phyloP scores from a whole-genome alignment of 257 asterid species.

The Cordia subcordata region DNA sequence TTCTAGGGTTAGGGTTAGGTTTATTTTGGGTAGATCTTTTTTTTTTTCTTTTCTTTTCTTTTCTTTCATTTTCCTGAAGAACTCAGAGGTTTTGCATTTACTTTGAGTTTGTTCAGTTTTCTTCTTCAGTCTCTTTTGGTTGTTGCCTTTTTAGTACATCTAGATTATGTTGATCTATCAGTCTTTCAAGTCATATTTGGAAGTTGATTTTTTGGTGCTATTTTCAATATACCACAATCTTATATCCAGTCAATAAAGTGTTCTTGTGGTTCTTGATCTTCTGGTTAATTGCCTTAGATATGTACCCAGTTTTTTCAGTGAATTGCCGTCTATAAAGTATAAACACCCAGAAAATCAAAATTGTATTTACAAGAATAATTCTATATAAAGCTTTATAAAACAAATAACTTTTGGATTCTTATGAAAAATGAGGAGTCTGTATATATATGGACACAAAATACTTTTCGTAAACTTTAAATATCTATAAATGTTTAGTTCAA shows the following conservation, averaged over 20 bases:
- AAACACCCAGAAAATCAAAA: no score
- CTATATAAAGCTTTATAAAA: no score
- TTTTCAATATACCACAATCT: background rate
- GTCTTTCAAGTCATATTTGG: background rate
- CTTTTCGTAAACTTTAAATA: no score
- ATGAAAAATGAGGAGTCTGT: no score
- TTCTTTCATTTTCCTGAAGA: background rate
- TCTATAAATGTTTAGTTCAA: no score
- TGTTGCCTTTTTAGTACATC: background rate
- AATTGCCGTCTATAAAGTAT: no score
- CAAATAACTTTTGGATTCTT: no score
- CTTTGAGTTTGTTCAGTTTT: no score
- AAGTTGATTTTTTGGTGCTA: background rate
- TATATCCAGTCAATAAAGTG: slow-evolving; percentile 1
- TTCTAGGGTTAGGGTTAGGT: slow-evolving; percentile 1
- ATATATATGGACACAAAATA: no score
- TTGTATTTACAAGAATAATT: no score
- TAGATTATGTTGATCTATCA: slow-evolving; percentile 1
- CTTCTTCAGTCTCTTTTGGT: background rate
- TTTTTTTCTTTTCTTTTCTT: background rate
- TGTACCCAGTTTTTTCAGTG: no score
- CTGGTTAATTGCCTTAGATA: background rate
- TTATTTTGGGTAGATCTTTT: background rate
- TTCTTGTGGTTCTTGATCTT: background rate
- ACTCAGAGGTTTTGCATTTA: background rate